Evolutionary conservation across 345 rosid species (phyloP), one percentile per base, ranked within the genome.

Genomic region (Microcos paniculata): DNA sequence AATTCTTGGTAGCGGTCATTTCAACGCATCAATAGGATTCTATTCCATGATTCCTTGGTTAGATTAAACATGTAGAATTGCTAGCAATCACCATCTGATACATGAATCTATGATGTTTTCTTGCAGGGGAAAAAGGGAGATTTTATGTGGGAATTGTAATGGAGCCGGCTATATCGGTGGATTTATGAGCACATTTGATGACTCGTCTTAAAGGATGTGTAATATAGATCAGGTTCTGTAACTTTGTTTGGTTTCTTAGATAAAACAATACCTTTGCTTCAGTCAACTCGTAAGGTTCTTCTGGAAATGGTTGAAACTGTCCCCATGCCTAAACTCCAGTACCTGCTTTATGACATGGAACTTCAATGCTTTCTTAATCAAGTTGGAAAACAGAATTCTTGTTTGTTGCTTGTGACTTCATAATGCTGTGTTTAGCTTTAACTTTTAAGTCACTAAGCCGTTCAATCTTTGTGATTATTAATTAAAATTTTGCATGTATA

Each of bases 111-210:
- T 28, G 63, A 0, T 28, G 63, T 55, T 73, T 81, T 14, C 26
- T 78, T 84, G 85, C 96, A 91, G 99, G 77, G 98, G 97, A 19
- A 94, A 90, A 48, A 88, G 85, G 86, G 97, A 92, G 16, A 86
- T 92, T 28, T 76, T 94, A 77, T 94, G 98, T 78, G 98, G 98
- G 33, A 85, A 78, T 0, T 94, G 98, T 80, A 92, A 95, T 68
- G 99, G 99, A 83, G 99, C 99, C 51, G 99, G 98, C 75, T 95
- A 91, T 81, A 3, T 93, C 5, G 99, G 99, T 70, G 99, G 99
- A 72, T 89, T 93, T 88, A 84, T 95, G 90, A 95, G 98, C 87
- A 85, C 98, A 62, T 69, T 79, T 1, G 98, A 91, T 73, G 88
- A 81, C 2, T 49, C 9, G 45, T 51, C 11, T 70, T 19, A 7